These are phyloP conservation scores for Pseudophaeomoniella oleicola DNA, from an alignment of 2,329 filamentous ascomycete genomes.

Conservation along the genomic window DNA sequence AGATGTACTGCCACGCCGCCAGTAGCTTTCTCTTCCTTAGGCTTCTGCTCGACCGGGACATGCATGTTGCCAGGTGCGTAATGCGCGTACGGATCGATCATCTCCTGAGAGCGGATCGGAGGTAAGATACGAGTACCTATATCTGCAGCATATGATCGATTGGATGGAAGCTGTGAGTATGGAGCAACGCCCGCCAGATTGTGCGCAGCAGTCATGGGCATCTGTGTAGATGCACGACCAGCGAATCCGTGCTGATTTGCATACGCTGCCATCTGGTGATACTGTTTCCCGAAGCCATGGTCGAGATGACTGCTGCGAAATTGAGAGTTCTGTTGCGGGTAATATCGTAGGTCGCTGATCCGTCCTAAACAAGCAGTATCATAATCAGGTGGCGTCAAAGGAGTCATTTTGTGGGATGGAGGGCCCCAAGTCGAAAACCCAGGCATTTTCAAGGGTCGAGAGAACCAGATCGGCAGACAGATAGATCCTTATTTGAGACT, in stretches of 20 bases:
- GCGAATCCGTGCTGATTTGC: conserved; percentile 8
- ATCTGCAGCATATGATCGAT: conserved; percentile 10
- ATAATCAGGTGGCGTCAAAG: conserved; percentile 14
- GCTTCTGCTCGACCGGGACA: conserved; percentile 19
- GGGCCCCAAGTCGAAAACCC: conserved; percentile 11
- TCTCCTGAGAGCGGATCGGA: conserved; percentile 23
- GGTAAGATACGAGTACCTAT: conserved; percentile 22
- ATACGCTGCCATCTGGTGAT: conserved; percentile 27
- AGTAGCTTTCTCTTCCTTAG: conserved; percentile 51
- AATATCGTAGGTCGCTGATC: conserved; percentile 14
- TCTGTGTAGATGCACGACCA: conserved; percentile 2
- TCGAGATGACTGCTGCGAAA: conserved; percentile 27
- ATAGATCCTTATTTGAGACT: no score
- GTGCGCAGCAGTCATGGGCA: conserved; percentile 8
- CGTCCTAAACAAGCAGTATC: conserved; percentile 9
- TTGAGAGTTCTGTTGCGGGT: conserved; percentile 22
- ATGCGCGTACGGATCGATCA: conserved; percentile 24
- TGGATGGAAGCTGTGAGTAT: conserved; percentile 3
- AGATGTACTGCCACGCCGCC: conserved; percentile 87
- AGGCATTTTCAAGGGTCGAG: conserved; percentile 12
- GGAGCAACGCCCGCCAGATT: conserved; percentile 5
- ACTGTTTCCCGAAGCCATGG: conserved; percentile 30
- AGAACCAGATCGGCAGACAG: conserved; percentile 7
- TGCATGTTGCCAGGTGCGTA: conserved; percentile 26
- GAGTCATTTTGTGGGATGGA: conserved; percentile 9